These are phyloP conservation scores for Eucalyptus dawsonii DNA, from an alignment of 345 rosid species.

Conservation along the genomic window DNA sequence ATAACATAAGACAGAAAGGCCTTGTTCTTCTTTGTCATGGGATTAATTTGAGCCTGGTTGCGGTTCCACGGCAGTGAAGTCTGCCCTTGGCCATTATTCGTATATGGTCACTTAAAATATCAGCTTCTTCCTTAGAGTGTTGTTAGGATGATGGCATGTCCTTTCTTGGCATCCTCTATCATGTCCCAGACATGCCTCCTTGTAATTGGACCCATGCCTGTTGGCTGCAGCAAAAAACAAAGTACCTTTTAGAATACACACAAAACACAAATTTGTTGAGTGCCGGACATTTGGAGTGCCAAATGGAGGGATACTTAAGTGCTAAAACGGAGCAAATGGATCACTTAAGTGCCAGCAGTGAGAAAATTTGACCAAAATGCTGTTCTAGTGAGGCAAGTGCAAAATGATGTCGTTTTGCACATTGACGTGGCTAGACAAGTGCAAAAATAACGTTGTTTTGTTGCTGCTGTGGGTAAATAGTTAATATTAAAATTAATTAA, in stretches of 20 bases:
- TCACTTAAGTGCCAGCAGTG: no score
- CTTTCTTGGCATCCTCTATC: conserved; percentile 74
- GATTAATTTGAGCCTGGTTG: conserved; percentile 71
- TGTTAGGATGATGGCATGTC: conserved; percentile 72
- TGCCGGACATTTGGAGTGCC: no score
- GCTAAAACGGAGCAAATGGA: no score
- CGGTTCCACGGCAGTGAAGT: conserved; percentile 81
- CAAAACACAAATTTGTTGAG: no score
- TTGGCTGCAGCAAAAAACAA: conserved; percentile 36
- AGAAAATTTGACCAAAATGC: no score
- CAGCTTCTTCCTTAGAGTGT: conserved; percentile 98
- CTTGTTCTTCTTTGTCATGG: conserved; percentile 57
- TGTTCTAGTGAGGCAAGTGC: no score
- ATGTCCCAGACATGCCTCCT: conserved; percentile 96
- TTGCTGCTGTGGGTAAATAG: no score
- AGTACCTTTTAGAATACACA: not conserved
- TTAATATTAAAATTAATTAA: no score
- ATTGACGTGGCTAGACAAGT: no score
- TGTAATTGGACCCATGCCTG: conserved; percentile 93
- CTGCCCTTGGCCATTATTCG: conserved; percentile 96
- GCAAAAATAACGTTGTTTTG: no score
- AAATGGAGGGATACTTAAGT: no score
- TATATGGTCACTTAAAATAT: conserved; percentile 76
- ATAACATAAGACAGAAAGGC: conserved; percentile 73
- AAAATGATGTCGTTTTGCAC: no score